Evolutionary conservation across 2,329 filamentous ascomycete genomes (phyloP).

Genomic region (Colletotrichum sp.): DNA sequence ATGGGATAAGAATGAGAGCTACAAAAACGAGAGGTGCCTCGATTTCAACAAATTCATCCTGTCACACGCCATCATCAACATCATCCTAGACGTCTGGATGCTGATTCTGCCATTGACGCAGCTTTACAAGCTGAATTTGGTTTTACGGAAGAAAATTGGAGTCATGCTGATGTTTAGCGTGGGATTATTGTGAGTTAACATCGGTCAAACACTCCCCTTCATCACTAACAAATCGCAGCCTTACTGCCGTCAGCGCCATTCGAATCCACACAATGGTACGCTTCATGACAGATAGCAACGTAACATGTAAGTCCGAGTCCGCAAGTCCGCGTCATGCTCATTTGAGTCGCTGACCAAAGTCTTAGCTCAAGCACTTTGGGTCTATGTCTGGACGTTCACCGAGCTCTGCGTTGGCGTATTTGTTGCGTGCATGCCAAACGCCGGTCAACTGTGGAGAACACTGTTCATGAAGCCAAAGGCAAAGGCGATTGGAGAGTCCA

Average conservation of each 20-base stretch:
- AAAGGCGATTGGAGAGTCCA: neutral
- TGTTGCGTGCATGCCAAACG: neutral
- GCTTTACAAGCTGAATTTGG: slow-evolving; percentile 23
- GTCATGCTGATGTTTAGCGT: slow-evolving; percentile 1
- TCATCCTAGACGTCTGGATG: slow-evolving; percentile 25
- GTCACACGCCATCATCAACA: slow-evolving; percentile 17
- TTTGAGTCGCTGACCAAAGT: neutral
- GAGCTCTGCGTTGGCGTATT: neutral
- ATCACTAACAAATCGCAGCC: neutral
- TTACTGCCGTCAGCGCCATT: neutral
- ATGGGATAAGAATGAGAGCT: neutral
- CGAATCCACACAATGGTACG: neutral
- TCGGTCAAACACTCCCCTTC: accelerated
- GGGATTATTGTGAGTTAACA: neutral
- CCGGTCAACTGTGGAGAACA: neutral
- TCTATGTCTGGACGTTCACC: neutral
- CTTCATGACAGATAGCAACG: neutral
- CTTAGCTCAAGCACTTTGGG: neutral
- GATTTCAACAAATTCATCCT: neutral
- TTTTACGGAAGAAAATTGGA: slow-evolving; percentile 19
- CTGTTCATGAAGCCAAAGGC: neutral
- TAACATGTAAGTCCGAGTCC: neutral
- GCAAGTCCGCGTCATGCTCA: neutral
- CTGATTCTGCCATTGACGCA: slow-evolving; percentile 22
- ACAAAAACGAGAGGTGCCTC: neutral